Conservation (phyloP, 108 stramenopile species). For the Nitzschia putrida region DNA sequence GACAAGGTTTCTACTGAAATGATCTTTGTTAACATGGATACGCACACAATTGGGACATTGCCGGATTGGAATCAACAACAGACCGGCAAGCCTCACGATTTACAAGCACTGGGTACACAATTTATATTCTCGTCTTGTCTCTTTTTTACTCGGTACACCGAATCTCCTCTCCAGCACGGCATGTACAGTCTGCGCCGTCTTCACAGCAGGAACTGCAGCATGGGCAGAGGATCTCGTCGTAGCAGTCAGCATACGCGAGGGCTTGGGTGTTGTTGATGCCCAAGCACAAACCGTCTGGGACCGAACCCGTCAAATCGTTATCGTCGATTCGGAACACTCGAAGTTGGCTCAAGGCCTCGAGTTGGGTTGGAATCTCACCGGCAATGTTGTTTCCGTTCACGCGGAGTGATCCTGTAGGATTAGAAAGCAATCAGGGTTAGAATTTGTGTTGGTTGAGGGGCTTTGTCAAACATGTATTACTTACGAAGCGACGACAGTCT, state of each 20-base stretch:
- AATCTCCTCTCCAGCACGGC: background rate
- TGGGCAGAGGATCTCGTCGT: conserved; percentile 21
- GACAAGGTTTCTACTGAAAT: no score
- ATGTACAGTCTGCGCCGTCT: conserved; percentile 19
- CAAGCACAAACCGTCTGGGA: conserved; percentile 28
- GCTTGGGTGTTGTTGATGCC: conserved; percentile 10
- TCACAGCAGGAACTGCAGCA: conserved; percentile 39
- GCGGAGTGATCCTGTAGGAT: conserved; percentile 29
- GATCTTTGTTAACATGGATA: no score
- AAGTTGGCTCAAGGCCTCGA: conserved; percentile 15
- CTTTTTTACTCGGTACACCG: background rate
- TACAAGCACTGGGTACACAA: background rate
- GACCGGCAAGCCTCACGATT: background rate
- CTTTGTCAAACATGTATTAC: background rate
- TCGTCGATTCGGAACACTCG: conserved; percentile 40
- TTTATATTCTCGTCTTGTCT: background rate
- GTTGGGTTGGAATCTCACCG: conserved; percentile 23
- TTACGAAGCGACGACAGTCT: conserved; percentile 28
- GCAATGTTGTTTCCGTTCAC: conserved; percentile 30
- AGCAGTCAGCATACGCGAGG: conserved; percentile 34
- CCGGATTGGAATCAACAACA: no score
- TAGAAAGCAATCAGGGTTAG: background rate
- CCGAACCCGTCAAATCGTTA: conserved; percentile 37
- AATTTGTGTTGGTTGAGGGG: no score
- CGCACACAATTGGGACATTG: no score